Evolutionary conservation across 495 filamentous ascomycete species (phyloP).

Genomic region (Clohesyomyces aquaticus): DNA sequence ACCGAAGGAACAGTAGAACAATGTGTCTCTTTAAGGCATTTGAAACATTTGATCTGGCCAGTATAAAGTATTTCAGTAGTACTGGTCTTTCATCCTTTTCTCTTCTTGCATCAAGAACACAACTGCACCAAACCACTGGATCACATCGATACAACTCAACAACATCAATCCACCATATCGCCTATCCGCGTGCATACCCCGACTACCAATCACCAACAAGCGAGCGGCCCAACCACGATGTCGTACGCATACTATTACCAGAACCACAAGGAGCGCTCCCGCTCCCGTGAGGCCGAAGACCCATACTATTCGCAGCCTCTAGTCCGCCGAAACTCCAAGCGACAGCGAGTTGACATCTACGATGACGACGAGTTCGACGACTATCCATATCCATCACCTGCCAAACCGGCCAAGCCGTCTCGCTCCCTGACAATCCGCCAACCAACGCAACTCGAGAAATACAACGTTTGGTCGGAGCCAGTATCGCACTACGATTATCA

Average conservation of each 20-base stretch:
- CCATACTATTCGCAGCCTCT: constrained; percentile 16
- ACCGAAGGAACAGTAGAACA: not conserved
- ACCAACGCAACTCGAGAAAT: constrained; percentile 30
- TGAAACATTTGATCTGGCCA: constrained; percentile 8
- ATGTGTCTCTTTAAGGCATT: constrained; percentile 18
- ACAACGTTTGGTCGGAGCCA: constrained; percentile 22
- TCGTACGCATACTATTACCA: constrained; percentile 4
- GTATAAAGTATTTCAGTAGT: not conserved
- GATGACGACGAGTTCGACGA: constrained; percentile 27
- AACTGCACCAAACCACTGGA: not conserved
- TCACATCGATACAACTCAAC: not conserved
- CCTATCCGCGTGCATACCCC: not conserved
- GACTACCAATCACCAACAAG: not conserved
- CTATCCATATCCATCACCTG: constrained; percentile 17
- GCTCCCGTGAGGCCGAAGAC: constrained; percentile 6
- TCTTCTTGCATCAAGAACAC: constrained; percentile 7
- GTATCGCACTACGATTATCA: not conserved
- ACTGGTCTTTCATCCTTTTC: not conserved
- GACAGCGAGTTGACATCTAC: constrained; percentile 25
- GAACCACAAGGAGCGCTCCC: not conserved
- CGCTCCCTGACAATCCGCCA: constrained; percentile 19
- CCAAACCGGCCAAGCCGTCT: constrained; percentile 16
- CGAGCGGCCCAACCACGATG: constrained; percentile 17
- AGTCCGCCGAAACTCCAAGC: constrained; percentile 31
- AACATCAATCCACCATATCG: not conserved